phyloP scores from a whole-genome alignment of 768 basidiomycete species.

The Suillus luteus region DNA sequence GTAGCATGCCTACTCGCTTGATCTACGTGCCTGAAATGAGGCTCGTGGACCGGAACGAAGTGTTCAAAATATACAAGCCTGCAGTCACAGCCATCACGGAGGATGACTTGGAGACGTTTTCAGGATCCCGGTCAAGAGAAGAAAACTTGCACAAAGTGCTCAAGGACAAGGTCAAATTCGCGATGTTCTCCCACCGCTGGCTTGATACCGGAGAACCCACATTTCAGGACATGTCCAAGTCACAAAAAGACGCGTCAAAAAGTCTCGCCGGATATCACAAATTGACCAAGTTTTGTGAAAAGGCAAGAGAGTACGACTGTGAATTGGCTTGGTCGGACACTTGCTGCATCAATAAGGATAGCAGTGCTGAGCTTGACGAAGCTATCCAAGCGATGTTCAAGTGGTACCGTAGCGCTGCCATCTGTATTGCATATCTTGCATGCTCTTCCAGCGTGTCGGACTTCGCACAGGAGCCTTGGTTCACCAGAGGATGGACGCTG shows the following conservation, averaged over 20 bases:
- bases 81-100: constrained; percentile 5
- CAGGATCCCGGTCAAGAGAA: background rate
- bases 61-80: constrained; percentile 2
- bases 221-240: constrained; percentile 15
- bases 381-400: constrained; percentile 33
- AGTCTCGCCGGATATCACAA: constrained; percentile 20
- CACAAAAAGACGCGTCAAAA: background rate
- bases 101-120: constrained; percentile 5
- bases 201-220: constrained; percentile 20
- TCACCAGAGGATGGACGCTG: constrained; percentile 26
- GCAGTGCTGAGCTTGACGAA: constrained; percentile 33
- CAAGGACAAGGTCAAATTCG: background rate
- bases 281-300: constrained; percentile 20
- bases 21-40: constrained; percentile 22
- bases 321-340: constrained; percentile 29
- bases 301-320: constrained; percentile 21
- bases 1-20: constrained; percentile 22
- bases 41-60: constrained; percentile 16
- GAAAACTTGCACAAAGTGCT: background rate
- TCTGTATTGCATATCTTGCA: constrained; percentile 28
- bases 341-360: constrained; percentile 24
- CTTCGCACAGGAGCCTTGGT: constrained; percentile 24
- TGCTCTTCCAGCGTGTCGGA: constrained; percentile 14
- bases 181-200: constrained; percentile 25
- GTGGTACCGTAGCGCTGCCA: constrained; percentile 27